Evolutionary conservation across 2,329 filamentous ascomycete species (phyloP), one percentile per base, ranked within the genome.

Genomic region (Colletotrichum higginsianum): DNA sequence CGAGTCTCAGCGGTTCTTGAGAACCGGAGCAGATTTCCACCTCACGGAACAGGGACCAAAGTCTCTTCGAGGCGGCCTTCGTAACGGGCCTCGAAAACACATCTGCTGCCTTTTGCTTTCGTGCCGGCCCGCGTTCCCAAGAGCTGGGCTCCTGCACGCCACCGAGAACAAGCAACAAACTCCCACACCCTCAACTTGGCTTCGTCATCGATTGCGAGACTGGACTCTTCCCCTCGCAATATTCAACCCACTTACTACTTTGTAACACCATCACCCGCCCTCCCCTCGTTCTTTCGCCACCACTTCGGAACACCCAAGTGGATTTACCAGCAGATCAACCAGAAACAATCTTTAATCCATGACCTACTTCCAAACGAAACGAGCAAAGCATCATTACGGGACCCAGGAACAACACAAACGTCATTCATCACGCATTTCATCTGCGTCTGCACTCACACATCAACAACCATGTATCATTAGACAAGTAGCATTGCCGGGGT

Each of bases 71-170:
- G 21, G 26, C n/a, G 50, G 65, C 35, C 49, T 44, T 35, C n/a
- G 35, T 18, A 67, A 49, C 44, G 50, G 56, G 47, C 55, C 61
- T 58, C 53, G 5, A 30, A 30, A 16, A 15, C 21, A 13, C 21
- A 26, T 15, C 26, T 15, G 35, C 35, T 42, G 1, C 12, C 15
- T 35, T 35, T 50, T 67, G 42, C 64, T 71, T 67, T 67, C 63
- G 67, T 71, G 67, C 63, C 56, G 67, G 63, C 55, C 71, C 66
- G 70, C 56, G 66, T 66, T 47, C 23, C 49, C 56, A 52, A 53
- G 67, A 73, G 71, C 71, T 71, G 71, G 62, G 60, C 71, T 73
- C 61, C 42, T 65, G 66, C 61, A 60, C 66, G 66, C 66, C 38
- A 52, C 21, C 35, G 42, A 50, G 23, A 60, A 63, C 49, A 47